Evolutionary conservation across 1,284 basidiomycete species (phyloP), one percentile per base, ranked within the genome.

Genomic region (Trametes versicolor): DNA sequence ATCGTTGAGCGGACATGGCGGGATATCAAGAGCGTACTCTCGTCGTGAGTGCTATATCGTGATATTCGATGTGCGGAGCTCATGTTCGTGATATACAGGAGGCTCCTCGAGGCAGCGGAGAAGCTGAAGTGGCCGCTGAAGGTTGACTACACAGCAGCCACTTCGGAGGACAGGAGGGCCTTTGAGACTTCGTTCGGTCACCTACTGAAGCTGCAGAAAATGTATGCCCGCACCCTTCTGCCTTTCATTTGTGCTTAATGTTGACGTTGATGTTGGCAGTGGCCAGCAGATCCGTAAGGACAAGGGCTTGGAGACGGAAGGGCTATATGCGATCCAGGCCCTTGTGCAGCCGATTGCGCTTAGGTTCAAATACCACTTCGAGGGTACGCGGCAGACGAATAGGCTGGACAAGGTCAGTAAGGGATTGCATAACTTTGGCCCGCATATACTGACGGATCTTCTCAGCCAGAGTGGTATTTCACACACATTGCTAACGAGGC

Each of bases 291-390:
- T 88, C 41, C 81, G 77, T 54, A 73, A 69, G 9, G 2, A 56
- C 21, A 68, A 66, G 61, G 51, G 49, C 60, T 58, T 57, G 37
- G 60, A 71, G 27, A 70, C 62, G 32, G 74, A 76, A 21, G 75
- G 90, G 1, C 74, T 96, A 57, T 94, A 96, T 76, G 87, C 96
- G 2, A 75, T 98, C 10, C 90, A 95, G 73, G 91, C 93, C 0
- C 86, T 99, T n/a, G 84, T 96, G 2, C 87, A 91, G 62, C 94
- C 96, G 0, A 85, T 99, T 53, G 84, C 93, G 1, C 80, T 96
- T 52, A 88, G 97, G 25, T 99, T 99, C 83, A 94, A 93, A 72
- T 99, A 94, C 76, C 98, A 99, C 74, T 99, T 99, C 72, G 96
- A 98, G 68, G 89, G 93, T 0, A 83, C 87, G 15, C 84, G 95